A percentile compares a stretch with the other conserved stretches of the same genome.
Evolutionary conservation across 768 basidiomycete species (phyloP).

Genomic region (Lactarius sp.): DNA sequence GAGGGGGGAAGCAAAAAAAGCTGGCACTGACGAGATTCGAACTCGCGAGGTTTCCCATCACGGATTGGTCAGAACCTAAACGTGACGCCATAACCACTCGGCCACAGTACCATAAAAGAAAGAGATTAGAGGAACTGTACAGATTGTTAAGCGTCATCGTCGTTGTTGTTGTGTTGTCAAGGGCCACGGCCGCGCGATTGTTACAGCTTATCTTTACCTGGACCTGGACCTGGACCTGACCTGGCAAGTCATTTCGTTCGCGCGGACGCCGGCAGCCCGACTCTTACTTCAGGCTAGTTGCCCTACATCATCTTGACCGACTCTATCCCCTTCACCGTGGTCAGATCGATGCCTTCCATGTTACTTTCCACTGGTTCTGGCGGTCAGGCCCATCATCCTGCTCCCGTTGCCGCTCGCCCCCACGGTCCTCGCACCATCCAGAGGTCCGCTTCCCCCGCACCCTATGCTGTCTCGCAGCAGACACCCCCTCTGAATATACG

Average conservation of each 20-base stretch:
- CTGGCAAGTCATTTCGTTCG: slow-evolving; percentile 1
- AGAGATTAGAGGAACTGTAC: neutral
- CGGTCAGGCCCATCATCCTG: slow-evolving; percentile 28
- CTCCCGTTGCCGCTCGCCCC: slow-evolving; percentile 37
- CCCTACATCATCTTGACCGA: neutral
- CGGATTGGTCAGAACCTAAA: slow-evolving; percentile 45
- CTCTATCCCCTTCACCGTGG: neutral
- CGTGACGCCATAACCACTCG: slow-evolving; percentile 59
- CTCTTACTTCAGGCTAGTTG: neutral
- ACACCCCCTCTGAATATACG: slow-evolving; percentile 41
- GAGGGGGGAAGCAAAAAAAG: slow-evolving; percentile 10
- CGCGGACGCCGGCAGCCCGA: slow-evolving; percentile 13
- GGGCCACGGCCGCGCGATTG: neutral
- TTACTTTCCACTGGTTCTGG: slow-evolving; percentile 21
- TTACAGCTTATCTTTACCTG: neutral
- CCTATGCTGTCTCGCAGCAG: slow-evolving; percentile 31
- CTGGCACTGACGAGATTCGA: slow-evolving; percentile 58
- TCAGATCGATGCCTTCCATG: slow-evolving; percentile 6
- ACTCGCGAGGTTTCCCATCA: slow-evolving; percentile 58
- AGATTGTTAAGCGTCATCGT: no score
- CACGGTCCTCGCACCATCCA: slow-evolving; percentile 46
- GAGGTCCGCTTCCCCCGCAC: slow-evolving; percentile 42
- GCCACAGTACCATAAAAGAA: slow-evolving; percentile 43
- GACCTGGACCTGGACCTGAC: neutral
- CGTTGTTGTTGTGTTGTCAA: slow-evolving; percentile 14